Base-by-base conservation (phyloP, 495 filamentous ascomycete genomes). In the Pyrenula aspistea region DNA sequence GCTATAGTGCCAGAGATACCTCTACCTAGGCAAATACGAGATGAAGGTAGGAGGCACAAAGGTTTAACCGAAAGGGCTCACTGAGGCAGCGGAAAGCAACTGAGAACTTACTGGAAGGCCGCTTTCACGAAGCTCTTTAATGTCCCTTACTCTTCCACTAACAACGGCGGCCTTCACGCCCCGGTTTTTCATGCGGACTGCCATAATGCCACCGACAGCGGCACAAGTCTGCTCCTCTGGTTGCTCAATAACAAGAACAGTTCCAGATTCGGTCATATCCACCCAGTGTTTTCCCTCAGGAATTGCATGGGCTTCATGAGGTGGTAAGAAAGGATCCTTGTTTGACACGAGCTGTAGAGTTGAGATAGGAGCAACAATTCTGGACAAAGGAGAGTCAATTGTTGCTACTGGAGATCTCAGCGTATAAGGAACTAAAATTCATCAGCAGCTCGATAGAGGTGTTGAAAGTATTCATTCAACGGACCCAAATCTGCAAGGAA, bases 171-270 rank as follows among this genome's bases (percentile, higher is more conserved):
- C 81, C 54, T 65, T 67, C 0, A 77, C 76, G 0, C 88, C 77
- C 0, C 80, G 67, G 4, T 67, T 57, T 56, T 77, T 79, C 77
- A 87, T 82, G 22, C 84, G 68, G 12, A 74, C 69, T 1, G 82
- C 85, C 73, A 87, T 84, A 56, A 88, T 85, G 1, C 83, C 84
- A 25, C 85, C 85, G 0, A 86, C 68, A 11, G 84, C 77, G 10
- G 84, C 85, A 63, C 80, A 84, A 24, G 73, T 71, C 65, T 86
- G 83, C 3, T 71, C 70, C 4, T 63, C 55, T 0, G 84, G 83
- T 61, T 87, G 84, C 24, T 76, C 73, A 31, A 86, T 67, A 1
- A 88, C 71, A 2, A 81, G 76, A 48, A 86, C 73, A 1, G 77
- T 79, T 0, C 72, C 74, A 0, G 72, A 68, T 1, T 74, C 60